These are phyloP conservation scores for Taxillus chinensis DNA, from an alignment of 164 flowering plant genomes.

Conservation along the genomic window DNA sequence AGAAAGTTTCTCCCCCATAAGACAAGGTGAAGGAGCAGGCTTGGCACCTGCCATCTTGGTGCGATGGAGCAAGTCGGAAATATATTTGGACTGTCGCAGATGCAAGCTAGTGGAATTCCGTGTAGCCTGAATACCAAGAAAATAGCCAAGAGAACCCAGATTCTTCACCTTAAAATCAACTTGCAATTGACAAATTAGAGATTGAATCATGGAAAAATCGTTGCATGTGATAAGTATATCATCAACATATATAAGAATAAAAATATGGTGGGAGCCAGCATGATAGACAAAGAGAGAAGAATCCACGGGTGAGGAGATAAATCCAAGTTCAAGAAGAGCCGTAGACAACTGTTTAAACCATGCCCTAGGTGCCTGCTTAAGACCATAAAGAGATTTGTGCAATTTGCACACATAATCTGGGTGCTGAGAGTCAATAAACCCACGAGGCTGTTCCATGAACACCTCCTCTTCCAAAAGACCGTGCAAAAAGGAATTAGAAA, in stretches of 20 bases:
- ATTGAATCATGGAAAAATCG: not conserved
- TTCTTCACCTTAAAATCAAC: not conserved
- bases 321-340: too few species aligned
- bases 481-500: conserved; percentile 2
- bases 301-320: not conserved
- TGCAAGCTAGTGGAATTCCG: not conserved
- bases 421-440: not conserved
- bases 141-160: not conserved
- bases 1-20: too few species aligned
- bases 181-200: not conserved
- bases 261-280: too few species aligned
- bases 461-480: not conserved
- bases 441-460: conserved; percentile 7
- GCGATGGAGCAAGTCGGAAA: not conserved
- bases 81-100: not conserved
- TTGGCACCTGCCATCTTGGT: not conserved
- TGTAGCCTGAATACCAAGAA: not conserved
- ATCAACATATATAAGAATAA: conserved; percentile 2
- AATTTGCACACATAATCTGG: conserved; percentile 5
- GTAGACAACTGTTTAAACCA: too few species aligned
- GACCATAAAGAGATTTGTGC: too few species aligned
- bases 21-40: not conserved
- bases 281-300: not conserved
- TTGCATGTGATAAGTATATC: not conserved
- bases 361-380: not conserved